Percentiles rank a stretch among this genome's conserved stretches.
Conservation (phyloP, 441 rosid species). For the Brassica balearica region DNA sequence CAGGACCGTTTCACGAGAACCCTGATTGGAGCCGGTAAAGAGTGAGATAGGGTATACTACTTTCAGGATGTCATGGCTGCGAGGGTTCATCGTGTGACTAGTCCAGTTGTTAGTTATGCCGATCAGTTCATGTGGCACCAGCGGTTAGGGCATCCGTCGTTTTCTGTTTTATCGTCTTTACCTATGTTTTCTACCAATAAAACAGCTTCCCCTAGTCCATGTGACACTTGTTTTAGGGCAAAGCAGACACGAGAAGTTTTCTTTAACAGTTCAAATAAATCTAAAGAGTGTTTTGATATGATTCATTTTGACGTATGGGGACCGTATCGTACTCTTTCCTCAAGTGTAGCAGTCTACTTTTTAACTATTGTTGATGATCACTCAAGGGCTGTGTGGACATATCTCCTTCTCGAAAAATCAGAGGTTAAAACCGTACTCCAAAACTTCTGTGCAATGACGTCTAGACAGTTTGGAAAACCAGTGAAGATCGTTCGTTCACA, state of each 20-base stretch:
- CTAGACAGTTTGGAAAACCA: neutral
- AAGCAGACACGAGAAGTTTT: neutral
- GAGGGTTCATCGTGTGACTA: neutral
- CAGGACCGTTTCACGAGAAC: neutral
- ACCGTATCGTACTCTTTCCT: neutral
- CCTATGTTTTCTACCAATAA: neutral
- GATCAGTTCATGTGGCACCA: neutral
- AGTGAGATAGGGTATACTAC: neutral
- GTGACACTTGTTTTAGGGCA: constrained; percentile 4
- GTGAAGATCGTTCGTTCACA: neutral
- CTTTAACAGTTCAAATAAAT: neutral
- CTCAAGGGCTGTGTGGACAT: neutral
- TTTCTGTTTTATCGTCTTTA: neutral
- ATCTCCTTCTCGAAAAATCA: neutral
- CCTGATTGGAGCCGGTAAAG: neutral
- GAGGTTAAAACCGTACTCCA: neutral
- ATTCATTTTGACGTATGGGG: neutral
- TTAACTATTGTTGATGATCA: neutral
- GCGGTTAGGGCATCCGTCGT: neutral
- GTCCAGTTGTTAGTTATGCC: neutral
- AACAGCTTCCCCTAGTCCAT: neutral
- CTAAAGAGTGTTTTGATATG: neutral
- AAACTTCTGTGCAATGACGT: neutral
- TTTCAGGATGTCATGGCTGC: neutral
- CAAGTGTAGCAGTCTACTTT: neutral